Evolutionary conservation across 2,329 filamentous ascomycete genomes (phyloP).

Genomic region (Pseudocercospora fuligena): DNA sequence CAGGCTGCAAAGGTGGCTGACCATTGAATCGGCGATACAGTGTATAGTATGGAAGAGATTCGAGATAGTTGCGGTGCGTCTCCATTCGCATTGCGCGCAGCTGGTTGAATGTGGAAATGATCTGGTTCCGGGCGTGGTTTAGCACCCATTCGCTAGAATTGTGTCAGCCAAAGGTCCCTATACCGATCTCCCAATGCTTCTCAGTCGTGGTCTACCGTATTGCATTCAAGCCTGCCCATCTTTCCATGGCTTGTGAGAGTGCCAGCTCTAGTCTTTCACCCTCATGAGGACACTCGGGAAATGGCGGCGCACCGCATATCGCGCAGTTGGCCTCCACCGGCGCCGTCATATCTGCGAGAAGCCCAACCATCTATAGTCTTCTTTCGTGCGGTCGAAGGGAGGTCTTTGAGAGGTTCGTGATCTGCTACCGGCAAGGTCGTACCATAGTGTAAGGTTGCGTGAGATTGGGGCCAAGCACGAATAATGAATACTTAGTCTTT

Average conservation of each 20-base stretch:
- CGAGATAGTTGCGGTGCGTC: slow-evolving; percentile 49
- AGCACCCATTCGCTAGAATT: slow-evolving; percentile 53
- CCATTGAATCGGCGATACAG: slow-evolving; percentile 53
- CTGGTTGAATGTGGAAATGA: slow-evolving; percentile 50
- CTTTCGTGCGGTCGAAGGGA: neutral
- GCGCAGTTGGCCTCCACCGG: slow-evolving; percentile 42
- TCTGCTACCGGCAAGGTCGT: slow-evolving; percentile 2
- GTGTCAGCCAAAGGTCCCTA: slow-evolving; percentile 6
- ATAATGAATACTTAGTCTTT: slow-evolving; percentile 19
- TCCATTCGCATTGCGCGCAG: slow-evolving; percentile 47
- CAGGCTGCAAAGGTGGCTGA: slow-evolving; percentile 49
- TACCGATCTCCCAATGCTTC: too few species aligned
- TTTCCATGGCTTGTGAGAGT: slow-evolving; percentile 38
- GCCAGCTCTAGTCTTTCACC: slow-evolving; percentile 40
- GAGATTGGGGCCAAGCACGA: slow-evolving; percentile 8
- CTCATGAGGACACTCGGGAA: slow-evolving; percentile 42
- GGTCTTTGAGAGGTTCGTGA: neutral
- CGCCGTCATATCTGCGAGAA: slow-evolving; percentile 26
- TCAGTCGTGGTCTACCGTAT: slow-evolving; percentile 34
- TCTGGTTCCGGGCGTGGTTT: slow-evolving; percentile 50
- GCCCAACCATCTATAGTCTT: slow-evolving; percentile 27
- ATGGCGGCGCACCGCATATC: slow-evolving; percentile 41
- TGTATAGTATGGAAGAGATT: slow-evolving; percentile 52
- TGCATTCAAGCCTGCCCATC: slow-evolving; percentile 36
- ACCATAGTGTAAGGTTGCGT: neutral